Evolutionary conservation across 306 rosid species (phyloP), one percentile per base, ranked within the genome.

Genomic region (Styphnolobium japonicum): DNA sequence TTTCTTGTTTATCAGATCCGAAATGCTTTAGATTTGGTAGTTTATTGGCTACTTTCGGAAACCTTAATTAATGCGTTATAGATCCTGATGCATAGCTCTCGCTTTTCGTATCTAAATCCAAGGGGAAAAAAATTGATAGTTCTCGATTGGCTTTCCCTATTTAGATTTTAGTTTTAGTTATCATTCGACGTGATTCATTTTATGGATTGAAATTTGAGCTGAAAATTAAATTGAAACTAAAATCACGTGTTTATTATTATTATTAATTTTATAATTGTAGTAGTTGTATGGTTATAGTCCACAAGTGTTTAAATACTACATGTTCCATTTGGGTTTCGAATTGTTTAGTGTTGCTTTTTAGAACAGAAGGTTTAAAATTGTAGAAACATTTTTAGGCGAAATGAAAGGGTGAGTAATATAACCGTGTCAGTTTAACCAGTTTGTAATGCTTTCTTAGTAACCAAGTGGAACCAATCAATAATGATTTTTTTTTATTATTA

Each of bases 1-100:
- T 74, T 83, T 67, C 34, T 5, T 31, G 9, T 7, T 74, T 16
- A 61, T 88, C 85, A 81, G 89, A 88, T 88, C 89, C 83, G 58
- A 73, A 5, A 10, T 64, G 34, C 60, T 46, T 22, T 10, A 64
- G 34, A 51, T 84, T 78, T 66, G 2, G 39, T 36, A 42, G 48
- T 12, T 65, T 55, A 11, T 7, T 1, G 21, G 3, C 25, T 9
- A 19, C 57, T 14, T 14, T 10, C 37, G 51, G 68, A n/a, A 73
- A 25, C 39, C 6, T 57, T 58, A 9, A 29, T 61, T 16, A 12
- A 7, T 16, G 14, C 39, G 10, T 63, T 36, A 19, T 16, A 65
- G 51, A 65, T 64, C 51, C 27, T 36, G 16, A 19, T 37, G 8
- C n/a, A 10, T 37, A 19, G 10, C 8, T 39, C 71, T 39, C 23